Conservation (phyloP, 345 rosid genomes). For the Gossypium longicalyx region DNA sequence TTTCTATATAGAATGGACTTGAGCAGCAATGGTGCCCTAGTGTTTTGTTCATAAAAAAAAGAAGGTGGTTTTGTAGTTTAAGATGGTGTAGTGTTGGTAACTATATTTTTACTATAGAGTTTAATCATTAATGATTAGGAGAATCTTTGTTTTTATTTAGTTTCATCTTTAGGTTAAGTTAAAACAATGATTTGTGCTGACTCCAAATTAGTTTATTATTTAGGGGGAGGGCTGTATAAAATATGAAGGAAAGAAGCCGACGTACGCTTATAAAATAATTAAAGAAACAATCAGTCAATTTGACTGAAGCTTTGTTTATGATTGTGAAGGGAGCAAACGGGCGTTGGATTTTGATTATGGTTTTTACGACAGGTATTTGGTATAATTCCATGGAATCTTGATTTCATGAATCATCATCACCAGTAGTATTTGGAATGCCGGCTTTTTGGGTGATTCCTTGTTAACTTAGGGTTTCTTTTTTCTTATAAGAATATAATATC, state of each 20-base stretch:
- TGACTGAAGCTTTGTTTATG: neutral
- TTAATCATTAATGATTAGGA: no score
- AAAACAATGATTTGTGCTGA: neutral
- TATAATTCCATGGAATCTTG: slow-evolving; percentile 11
- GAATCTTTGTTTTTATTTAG: no score
- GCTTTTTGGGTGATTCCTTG: neutral
- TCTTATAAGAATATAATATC: no score
- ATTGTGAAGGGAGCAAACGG: neutral
- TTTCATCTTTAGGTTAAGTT: no score
- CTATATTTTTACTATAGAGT: neutral
- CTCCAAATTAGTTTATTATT: neutral
- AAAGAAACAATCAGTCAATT: no score
- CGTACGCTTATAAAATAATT: neutral
- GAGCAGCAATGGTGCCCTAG: neutral
- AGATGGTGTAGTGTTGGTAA: neutral
- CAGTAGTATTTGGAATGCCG: slow-evolving; percentile 1
- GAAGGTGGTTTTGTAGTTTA: neutral
- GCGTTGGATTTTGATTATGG: neutral
- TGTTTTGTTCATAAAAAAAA: neutral
- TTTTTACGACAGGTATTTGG: neutral
- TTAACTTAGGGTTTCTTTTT: neutral
- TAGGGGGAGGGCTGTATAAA: neutral
- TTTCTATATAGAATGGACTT: neutral
- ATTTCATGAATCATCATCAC: neutral
- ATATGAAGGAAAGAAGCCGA: neutral